Percentiles rank a stretch among this genome's conserved stretches.
These are phyloP conservation scores for Corymbia citriodora DNA, from an alignment of 441 rosid species.

Conservation along the genomic window DNA sequence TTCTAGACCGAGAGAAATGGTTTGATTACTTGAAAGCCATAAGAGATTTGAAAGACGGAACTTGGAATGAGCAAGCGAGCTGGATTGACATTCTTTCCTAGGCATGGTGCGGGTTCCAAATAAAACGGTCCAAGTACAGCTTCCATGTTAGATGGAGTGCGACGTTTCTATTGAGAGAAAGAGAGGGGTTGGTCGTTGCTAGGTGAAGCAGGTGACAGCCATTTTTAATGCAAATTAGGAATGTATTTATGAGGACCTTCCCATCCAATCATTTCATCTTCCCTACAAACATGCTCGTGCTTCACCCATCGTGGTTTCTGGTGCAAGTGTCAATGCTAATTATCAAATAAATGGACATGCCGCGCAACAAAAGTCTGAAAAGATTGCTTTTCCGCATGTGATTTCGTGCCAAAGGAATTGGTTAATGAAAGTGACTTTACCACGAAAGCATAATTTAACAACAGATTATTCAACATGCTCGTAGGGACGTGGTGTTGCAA, in stretches of 20 bases:
- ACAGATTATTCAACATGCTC: too few species aligned
- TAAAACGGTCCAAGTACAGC: background rate
- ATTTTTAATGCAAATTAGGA: background rate
- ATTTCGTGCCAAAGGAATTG: background rate
- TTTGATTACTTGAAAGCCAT: too few species aligned
- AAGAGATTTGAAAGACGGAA: too few species aligned
- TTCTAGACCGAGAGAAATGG: background rate
- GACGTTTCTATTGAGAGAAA: background rate
- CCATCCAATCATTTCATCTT: background rate
- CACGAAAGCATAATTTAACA: too few species aligned
- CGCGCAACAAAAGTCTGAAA: background rate
- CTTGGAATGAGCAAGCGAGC: background rate
- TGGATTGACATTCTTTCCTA: background rate
- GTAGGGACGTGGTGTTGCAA: too few species aligned
- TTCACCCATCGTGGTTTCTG: background rate
- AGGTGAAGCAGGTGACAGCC: background rate
- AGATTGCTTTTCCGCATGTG: background rate
- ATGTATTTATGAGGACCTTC: background rate
- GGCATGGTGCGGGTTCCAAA: background rate
- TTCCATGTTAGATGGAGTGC: background rate
- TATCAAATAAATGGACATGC: background rate
- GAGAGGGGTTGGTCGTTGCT: background rate
- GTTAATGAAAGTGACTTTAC: background rate
- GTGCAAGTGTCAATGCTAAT: background rate
- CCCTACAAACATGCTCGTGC: background rate